Conservation (phyloP, 2,329 filamentous ascomycete species). For the Aureobasidium musti region DNA sequence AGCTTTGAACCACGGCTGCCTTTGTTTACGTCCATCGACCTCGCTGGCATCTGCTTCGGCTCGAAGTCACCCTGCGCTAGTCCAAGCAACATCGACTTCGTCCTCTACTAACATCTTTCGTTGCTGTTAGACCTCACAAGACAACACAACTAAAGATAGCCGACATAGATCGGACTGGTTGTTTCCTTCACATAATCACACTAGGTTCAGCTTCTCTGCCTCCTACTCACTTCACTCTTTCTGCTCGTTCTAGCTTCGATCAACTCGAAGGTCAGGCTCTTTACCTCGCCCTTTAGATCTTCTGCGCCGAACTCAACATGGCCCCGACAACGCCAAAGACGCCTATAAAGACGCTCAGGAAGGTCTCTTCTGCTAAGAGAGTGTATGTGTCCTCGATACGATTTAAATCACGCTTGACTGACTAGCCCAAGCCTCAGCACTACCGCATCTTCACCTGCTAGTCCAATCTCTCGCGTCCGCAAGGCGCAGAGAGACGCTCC, state of each 20-base stretch:
- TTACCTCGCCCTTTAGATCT: neutral
- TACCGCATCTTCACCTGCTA: neutral
- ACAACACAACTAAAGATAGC: no score
- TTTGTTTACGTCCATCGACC: neutral
- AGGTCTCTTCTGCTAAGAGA: neutral
- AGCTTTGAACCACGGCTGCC: neutral
- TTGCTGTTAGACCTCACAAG: neutral
- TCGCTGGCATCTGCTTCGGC: neutral
- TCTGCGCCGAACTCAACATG: neutral
- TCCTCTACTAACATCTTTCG: no score
- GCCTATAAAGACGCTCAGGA: neutral
- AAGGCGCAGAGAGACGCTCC: constrained; percentile 6
- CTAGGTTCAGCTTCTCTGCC: neutral
- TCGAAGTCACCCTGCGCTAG: neutral
- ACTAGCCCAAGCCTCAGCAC: neutral
- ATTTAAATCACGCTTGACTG: neutral
- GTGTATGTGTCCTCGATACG: neutral
- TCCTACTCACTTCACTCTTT: neutral
- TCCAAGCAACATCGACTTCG: neutral
- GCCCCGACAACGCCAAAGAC: neutral
- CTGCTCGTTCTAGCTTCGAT: neutral
- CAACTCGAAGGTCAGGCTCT: neutral
- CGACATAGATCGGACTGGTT: neutral
- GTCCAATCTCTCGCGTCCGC: neutral
- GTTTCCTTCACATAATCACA: neutral